Evolutionary conservation across 139 green algal species (phyloP).

Genomic region (Spirogloea muscicola): DNA sequence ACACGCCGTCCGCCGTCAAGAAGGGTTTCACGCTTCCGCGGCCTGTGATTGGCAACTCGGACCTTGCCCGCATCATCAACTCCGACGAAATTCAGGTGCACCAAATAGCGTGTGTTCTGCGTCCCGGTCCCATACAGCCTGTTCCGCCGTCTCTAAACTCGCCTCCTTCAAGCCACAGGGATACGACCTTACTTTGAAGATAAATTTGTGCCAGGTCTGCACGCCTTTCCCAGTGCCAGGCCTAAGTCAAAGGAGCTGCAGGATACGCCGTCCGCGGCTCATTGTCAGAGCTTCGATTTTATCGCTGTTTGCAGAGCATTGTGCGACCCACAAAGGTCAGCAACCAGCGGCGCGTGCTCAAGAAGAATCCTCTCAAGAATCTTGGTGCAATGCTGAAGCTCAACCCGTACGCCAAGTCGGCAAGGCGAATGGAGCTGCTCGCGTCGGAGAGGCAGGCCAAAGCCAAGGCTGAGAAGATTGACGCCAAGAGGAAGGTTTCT

Average conservation of each 20-base stretch:
- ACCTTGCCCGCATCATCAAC: slow-evolving; percentile 96
- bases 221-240: too few relatives aligned
- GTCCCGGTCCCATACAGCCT: too few relatives aligned
- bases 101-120: too few relatives aligned
- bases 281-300: too few relatives aligned
- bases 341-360: slow-evolving; percentile 62
- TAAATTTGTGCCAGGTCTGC: too few relatives aligned
- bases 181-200: too few relatives aligned
- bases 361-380: slow-evolving; percentile 99
- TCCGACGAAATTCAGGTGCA: slow-evolving; percentile 87
- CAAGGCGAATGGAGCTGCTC: slow-evolving; percentile 58
- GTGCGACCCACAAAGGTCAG: slow-evolving; percentile 59
- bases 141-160: too few relatives aligned
- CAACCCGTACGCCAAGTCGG: slow-evolving; percentile 89
- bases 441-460: slow-evolving; percentile 36
- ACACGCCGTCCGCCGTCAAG: slow-evolving; percentile 70
- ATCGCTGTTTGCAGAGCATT: slow-evolving; percentile 35
- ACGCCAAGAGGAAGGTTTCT: slow-evolving; percentile 32
- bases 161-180: too few relatives aligned
- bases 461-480: slow-evolving; percentile 57
- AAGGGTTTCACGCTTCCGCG: slow-evolving; percentile 92
- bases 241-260: too few relatives aligned
- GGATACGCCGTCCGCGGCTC: too few relatives aligned
- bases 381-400: slow-evolving; percentile 90
- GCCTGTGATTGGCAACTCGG: slow-evolving; percentile 82